Base-by-base conservation (phyloP, 1,284 basidiomycete species). In the Coriolopsis trogii region DNA sequence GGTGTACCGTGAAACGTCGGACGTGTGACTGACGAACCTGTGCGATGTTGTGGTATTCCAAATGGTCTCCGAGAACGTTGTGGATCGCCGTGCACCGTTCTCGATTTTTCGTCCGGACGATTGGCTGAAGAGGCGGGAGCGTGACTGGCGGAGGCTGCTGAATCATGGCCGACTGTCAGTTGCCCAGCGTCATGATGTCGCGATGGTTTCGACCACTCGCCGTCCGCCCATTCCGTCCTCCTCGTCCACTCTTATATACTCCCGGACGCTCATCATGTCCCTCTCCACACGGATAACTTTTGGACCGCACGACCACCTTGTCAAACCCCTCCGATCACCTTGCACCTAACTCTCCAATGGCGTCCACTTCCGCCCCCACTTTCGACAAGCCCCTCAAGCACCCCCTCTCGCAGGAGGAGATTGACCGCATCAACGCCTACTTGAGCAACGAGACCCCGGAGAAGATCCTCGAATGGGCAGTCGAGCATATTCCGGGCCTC, bases 391-490 rank as follows among this genome's bases (percentile, higher is more conserved):
- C 80, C 4, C 74, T 89, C 24, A 62, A 75, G 41, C 73, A 87
- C n/a, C 91, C 91, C 20, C 74, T 92, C 55, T 77, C 84, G 1
- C 58, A 74, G 41, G 82, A 84, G 49, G 73, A 86, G 53, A 78
- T 96, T 49, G 75, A 75, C 28, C 68, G 73, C 30, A 84, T 93
- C 75, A 97, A 97, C 69, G 76, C 74, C 12, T 73, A 91, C 64
- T 84, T 97, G 8, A 77, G 78, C 41, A 68, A 77, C 10, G 82
- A 91, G 58, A 74, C 82, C 1, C 92, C 95, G 0, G 85, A 92
- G 64, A 81, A 93, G 56, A 91, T 96, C 55, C 79, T 98, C 40
- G 66, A 70, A 63, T 97, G 95, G 95, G 91, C 87, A 0, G 67
- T 93, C 40, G 80, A 84, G 49, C 79, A 92, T 63, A 74, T 97